Percentiles rank a stretch among this genome's conserved stretches.
phyloP scores from a whole-genome alignment of 345 rosid species.

The Reutealis trisperma region DNA sequence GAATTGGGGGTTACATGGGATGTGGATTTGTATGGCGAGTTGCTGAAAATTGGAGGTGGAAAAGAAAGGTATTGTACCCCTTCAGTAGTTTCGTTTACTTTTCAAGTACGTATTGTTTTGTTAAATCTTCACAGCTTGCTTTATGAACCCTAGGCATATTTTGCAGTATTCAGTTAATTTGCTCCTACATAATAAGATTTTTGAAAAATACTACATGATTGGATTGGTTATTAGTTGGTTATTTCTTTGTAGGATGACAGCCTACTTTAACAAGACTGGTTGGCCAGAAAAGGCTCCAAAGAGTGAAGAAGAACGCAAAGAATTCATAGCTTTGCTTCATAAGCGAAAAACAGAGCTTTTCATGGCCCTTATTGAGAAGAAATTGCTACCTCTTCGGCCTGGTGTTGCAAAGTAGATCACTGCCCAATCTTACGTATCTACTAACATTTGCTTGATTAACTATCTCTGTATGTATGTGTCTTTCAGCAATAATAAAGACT shows the following conservation, averaged over 20 bases:
- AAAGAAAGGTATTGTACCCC: conserved; percentile 65
- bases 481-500: background rate
- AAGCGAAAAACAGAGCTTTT: conserved; percentile 84
- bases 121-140: background rate
- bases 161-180: background rate
- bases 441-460: background rate
- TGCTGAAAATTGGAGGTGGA: conserved; percentile 95
- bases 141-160: background rate
- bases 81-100: background rate
- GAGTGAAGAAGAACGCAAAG: conserved; percentile 81
- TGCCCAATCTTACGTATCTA: conserved; percentile 18
- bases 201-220: background rate
- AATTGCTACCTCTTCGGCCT: conserved; percentile 82
- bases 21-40: conserved; percentile 86
- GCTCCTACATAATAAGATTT: background rate
- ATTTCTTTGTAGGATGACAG: conserved; percentile 70
- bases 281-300: conserved; percentile 96
- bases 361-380: conserved; percentile 89
- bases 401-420: conserved; percentile 79
- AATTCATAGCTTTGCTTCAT: conserved; percentile 86
- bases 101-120: background rate
- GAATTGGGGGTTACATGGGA: conserved; percentile 87
- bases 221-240: conserved; percentile 7
- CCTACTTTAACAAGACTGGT: conserved; percentile 80
- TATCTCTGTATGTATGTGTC: too few relatives aligned